Evolutionary conservation across 139 green algal species (phyloP), one percentile per base, ranked within the genome.

Genomic region (Volvox africanus): DNA sequence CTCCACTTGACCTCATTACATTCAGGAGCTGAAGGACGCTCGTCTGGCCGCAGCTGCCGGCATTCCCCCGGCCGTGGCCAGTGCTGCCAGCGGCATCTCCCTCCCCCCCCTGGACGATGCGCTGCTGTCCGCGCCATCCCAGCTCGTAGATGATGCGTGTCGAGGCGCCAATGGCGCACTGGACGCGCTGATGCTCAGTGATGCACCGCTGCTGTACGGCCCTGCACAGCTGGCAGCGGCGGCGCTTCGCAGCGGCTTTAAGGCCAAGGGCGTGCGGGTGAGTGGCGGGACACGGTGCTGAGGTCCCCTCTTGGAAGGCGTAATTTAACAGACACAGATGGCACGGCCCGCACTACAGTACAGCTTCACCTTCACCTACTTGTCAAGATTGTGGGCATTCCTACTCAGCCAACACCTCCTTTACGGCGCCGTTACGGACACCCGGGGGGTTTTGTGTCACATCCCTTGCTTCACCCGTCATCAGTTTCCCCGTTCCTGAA

Each of bases 161-260:
- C 24, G 33, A 22, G 86, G 61, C 19, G 81, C 88, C 2, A 32
- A 84, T 2, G 87, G 82, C 18, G 94, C 96, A 0, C 65, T 96
- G 22, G 96, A 97, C 78, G 91, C 93, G 28, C 92, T 98, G 61
- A 91, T 98, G 93, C 91, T 97, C 12, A 97, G 91, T 18, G 97
- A 98, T 71, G 96, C 96, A 18, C 97, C 96, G 21, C 92, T 98
- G 87, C 83, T 98, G 85, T 93, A 94, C 67, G 87, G 95, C 11
- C 96, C 96, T 2, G 96, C 82, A 26, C 88, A 92, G 80, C 80
- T 94, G 61, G 92, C 92, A 44, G 67, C 92, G 75, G 89, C 92
- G 32, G 92, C 92, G 71, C 86, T 94, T 35, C 79, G 92, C 16
- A 88, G 71, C 21, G 87, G 86, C 33, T 80, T 80, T 71, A 91